Percentiles rank a stretch among this genome's conserved stretches.
phyloP scores from a whole-genome alignment of 2,329 filamentous ascomycete species.

The Alternaria dauci region DNA sequence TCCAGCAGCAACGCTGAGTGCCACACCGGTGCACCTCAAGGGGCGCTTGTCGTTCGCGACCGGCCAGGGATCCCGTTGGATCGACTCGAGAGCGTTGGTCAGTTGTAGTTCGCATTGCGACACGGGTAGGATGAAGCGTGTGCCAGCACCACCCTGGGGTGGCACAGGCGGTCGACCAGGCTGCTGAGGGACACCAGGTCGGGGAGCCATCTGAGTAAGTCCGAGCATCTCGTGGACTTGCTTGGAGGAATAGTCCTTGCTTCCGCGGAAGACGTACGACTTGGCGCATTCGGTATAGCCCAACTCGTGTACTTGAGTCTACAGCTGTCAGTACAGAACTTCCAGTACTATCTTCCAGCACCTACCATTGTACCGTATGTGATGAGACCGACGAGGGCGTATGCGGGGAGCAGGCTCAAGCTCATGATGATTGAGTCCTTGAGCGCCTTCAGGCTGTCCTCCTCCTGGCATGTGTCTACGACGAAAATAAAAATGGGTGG shows the following conservation, averaged over 20 bases:
- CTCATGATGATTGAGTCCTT: slow-evolving; percentile 90
- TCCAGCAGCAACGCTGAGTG: slow-evolving; percentile 93
- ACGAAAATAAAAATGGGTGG: slow-evolving; percentile 88
- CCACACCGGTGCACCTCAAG: slow-evolving; percentile 91
- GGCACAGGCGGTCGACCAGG: slow-evolving; percentile 71
- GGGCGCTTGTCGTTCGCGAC: slow-evolving; percentile 92
- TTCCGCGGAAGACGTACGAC: slow-evolving; percentile 97
- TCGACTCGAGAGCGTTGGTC: slow-evolving; percentile 91
- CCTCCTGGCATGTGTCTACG: slow-evolving; percentile 87
- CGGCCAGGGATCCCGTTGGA: slow-evolving; percentile 97
- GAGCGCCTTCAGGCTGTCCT: slow-evolving; percentile 81
- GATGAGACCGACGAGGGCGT: slow-evolving; percentile 82
- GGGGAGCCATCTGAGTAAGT: slow-evolving; percentile 73
- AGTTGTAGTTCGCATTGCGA: slow-evolving; percentile 97
- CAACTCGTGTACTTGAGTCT: slow-evolving; percentile 96
- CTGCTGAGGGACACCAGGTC: slow-evolving; percentile 73
- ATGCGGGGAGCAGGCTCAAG: slow-evolving; percentile 80
- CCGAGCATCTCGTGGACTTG: slow-evolving; percentile 99
- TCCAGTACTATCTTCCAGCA: not conserved
- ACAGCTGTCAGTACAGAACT: slow-evolving; percentile 25
- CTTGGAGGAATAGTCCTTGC: slow-evolving; percentile 97
- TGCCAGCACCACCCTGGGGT: slow-evolving; percentile 79
- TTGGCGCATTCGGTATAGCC: slow-evolving; percentile 98
- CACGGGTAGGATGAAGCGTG: slow-evolving; percentile 91
- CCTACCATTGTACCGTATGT: slow-evolving; percentile 91